phyloP scores from a whole-genome alignment of 768 basidiomycete species.

The Collybia mongolica region DNA sequence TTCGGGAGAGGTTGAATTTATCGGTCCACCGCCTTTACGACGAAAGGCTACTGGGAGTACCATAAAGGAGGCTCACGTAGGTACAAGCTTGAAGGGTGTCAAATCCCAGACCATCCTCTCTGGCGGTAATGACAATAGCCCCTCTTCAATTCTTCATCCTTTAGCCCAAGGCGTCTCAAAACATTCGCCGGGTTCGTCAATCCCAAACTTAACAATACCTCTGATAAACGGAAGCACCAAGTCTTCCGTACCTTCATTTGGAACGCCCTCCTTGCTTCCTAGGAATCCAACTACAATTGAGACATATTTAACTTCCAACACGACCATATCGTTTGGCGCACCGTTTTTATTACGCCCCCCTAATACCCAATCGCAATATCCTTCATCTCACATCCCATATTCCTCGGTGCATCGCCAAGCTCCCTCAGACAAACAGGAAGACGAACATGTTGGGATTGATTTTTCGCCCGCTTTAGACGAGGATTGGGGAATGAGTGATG shows the following conservation, averaged over 20 bases:
- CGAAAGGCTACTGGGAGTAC: not conserved
- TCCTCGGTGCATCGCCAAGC: too few species aligned
- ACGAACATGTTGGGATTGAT: constrained; percentile 20
- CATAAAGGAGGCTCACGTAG: not conserved
- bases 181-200: not conserved
- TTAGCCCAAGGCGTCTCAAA: not conserved
- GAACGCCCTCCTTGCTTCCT: constrained; percentile 17
- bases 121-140: not conserved
- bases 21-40: constrained; percentile 15
- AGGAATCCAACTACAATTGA: not conserved
- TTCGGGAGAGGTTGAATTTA: constrained; percentile 33
- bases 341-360: constrained; percentile 13
- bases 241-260: constrained; percentile 11
- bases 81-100: not conserved
- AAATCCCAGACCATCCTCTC: not conserved
- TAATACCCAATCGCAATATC: not conserved
- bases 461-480: constrained; percentile 32
- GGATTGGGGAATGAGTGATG: constrained; percentile 75
- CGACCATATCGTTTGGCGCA: constrained; percentile 15
- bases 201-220: not conserved
- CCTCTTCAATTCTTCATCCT: not conserved
- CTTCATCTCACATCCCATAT: too few species aligned
- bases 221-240: not conserved
- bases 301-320: not conserved
- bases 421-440: too few species aligned